Evolutionary conservation across 1,139 yeast genomes (phyloP).

Genomic region (Blastobotrys serpentis): DNA sequence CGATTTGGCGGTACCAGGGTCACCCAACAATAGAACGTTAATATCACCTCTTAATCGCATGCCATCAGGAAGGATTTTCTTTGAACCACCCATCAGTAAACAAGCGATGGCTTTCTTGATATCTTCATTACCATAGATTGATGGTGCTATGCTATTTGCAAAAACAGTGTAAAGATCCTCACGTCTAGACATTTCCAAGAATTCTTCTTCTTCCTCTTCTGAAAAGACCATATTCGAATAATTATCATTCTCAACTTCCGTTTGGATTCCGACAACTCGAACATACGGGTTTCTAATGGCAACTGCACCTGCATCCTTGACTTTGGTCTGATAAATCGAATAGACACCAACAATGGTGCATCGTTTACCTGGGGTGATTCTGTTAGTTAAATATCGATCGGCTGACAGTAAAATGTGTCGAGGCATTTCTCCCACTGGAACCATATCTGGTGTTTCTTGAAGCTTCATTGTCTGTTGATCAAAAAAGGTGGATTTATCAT

Average conservation of each 20-base stretch:
- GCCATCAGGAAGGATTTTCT: slow-evolving; percentile 89
- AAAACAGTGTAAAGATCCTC: slow-evolving; percentile 84
- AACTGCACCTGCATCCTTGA: slow-evolving; percentile 57
- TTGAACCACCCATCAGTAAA: slow-evolving; percentile 90
- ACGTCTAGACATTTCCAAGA: slow-evolving; percentile 71
- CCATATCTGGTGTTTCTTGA: slow-evolving; percentile 97
- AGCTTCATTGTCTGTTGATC: slow-evolving; percentile 93
- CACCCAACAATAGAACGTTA: slow-evolving; percentile 89
- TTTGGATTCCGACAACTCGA: slow-evolving; percentile 80
- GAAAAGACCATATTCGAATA: slow-evolving; percentile 68
- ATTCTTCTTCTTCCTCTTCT: slow-evolving; percentile 93
- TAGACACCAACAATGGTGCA: slow-evolving; percentile 91
- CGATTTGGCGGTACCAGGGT: slow-evolving; percentile 98
- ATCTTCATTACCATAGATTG: slow-evolving; percentile 90
- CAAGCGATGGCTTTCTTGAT: slow-evolving; percentile 93
- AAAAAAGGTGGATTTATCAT: slow-evolving; percentile 85
- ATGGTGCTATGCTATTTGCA: slow-evolving; percentile 91
- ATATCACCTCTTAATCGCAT: slow-evolving; percentile 97
- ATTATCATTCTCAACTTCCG: slow-evolving; percentile 73
- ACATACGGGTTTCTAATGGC: slow-evolving; percentile 94
- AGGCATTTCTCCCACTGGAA: slow-evolving; percentile 99
- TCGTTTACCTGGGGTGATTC: slow-evolving; percentile 91
- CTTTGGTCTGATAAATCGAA: slow-evolving; percentile 75
- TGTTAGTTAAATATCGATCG: slow-evolving; percentile 86
- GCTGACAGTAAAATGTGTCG: slow-evolving; percentile 85